These are phyloP conservation scores for Diaporthe australafricana DNA, from an alignment of 2,329 filamentous ascomycete species.

Conservation along the genomic window DNA sequence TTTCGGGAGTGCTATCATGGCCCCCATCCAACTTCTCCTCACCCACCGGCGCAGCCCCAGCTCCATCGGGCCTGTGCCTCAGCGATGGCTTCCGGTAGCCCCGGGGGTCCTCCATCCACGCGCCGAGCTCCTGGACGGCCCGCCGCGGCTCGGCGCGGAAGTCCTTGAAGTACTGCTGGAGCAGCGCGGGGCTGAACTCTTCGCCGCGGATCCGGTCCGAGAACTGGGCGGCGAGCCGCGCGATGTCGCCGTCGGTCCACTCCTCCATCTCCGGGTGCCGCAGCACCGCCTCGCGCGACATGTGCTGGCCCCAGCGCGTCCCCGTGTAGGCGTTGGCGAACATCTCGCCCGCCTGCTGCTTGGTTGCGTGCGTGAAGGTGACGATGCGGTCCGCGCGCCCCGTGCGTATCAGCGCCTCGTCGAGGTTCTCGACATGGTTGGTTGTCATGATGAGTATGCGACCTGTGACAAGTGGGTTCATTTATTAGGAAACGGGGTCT, in stretches of 20 bases:
- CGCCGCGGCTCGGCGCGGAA: constrained; percentile 33
- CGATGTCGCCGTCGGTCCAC: constrained; percentile 32
- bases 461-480: neutral
- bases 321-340: constrained; percentile 33
- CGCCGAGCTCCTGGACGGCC: constrained; percentile 27
- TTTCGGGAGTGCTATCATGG: neutral
- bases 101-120: constrained; percentile 32
- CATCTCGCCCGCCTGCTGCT: constrained; percentile 32
- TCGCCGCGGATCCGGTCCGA: constrained; percentile 14
- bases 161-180: constrained; percentile 37
- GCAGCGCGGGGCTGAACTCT: constrained; percentile 34
- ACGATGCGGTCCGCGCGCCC: constrained; percentile 34
- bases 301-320: constrained; percentile 30
- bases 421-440: constrained; percentile 34
- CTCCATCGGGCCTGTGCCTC: neutral
- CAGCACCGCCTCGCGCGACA: constrained; percentile 9
- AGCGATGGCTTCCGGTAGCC: constrained; percentile 30
- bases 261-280: constrained; percentile 32
- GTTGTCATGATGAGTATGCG: constrained; percentile 37
- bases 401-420: constrained; percentile 35
- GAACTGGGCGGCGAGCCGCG: constrained; percentile 20
- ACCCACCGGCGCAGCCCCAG: neutral
- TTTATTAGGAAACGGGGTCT: neutral
- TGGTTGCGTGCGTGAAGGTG: constrained; percentile 31
- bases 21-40: neutral